Conservation (phyloP, 345 rosid genomes). For the Populus simonii region DNA sequence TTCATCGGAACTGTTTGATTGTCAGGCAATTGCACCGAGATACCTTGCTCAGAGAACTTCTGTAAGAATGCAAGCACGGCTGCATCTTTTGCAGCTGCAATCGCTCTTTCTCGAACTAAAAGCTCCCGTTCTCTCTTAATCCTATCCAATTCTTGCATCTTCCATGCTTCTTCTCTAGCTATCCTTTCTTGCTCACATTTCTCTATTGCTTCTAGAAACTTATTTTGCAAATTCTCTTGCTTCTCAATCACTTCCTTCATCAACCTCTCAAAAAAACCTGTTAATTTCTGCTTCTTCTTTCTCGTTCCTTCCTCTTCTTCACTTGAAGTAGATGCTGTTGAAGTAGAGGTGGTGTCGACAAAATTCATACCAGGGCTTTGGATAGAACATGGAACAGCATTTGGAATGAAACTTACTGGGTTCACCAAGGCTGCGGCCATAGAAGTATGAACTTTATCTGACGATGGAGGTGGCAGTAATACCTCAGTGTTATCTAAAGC, state of each 20-base stretch:
- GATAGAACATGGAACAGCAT: conserved; percentile 11
- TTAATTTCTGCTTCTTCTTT: conserved; percentile 23
- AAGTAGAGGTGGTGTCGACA: conserved; percentile 19
- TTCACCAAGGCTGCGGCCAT: conserved; percentile 2
- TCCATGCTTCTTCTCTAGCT: conserved; percentile 34
- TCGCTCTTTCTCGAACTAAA: conserved; percentile 26
- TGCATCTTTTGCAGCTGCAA: conserved; percentile 35
- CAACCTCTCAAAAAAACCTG: conserved; percentile 22
- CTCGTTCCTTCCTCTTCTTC: conserved; percentile 25
- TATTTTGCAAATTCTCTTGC: conserved; percentile 30
- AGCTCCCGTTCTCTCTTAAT: conserved; percentile 28
- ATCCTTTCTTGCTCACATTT: conserved; percentile 29
- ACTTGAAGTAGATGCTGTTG: conserved; percentile 22
- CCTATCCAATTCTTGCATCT: conserved; percentile 30
- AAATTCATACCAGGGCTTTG: conserved; percentile 14
- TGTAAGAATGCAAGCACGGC: conserved; percentile 30
- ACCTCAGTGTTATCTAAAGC: conserved; percentile 15
- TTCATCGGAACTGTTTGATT: conserved; percentile 4
- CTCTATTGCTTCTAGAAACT: conserved; percentile 27
- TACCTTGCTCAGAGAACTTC: conserved; percentile 27
- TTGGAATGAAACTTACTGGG: conserved; percentile 11
- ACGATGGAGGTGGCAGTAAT: conserved; percentile 6
- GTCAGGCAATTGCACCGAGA: conserved; percentile 13
- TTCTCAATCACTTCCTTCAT: conserved; percentile 27
- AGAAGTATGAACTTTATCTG: conserved; percentile 10